These are phyloP conservation scores for Pharus latifolius DNA, from an alignment of 176 grass and related monocot species.

Conservation along the genomic window DNA sequence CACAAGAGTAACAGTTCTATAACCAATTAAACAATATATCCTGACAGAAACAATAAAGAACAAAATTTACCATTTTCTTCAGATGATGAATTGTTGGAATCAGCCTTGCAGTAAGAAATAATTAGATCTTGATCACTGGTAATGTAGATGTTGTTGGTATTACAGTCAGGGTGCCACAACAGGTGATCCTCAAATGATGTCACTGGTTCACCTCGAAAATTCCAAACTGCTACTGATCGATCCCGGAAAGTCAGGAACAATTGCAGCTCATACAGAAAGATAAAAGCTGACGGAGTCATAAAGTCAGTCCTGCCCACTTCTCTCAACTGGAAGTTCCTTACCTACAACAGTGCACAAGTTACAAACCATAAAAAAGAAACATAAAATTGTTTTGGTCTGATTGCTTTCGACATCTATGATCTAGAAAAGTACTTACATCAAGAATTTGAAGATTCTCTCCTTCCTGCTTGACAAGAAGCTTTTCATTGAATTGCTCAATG, in stretches of 20 bases:
- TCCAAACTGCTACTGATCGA: slow-evolving; percentile 80
- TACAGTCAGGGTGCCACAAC: slow-evolving; percentile 91
- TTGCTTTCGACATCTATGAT: neutral
- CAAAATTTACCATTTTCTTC: slow-evolving; percentile 44
- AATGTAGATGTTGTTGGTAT: slow-evolving; percentile 94
- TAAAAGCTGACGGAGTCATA: slow-evolving; percentile 89
- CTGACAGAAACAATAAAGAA: neutral
- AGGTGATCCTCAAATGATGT: slow-evolving; percentile 93
- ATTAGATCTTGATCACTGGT: slow-evolving; percentile 91
- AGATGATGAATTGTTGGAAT: slow-evolving; percentile 53
- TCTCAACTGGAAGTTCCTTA: slow-evolving; percentile 62
- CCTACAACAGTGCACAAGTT: slow-evolving; percentile 29
- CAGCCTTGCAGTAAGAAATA: slow-evolving; percentile 90
- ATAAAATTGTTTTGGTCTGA: neutral
- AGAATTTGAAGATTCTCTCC: slow-evolving; percentile 94
- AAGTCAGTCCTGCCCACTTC: slow-evolving; percentile 87
- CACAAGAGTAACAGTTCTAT: neutral
- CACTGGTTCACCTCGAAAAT: slow-evolving; percentile 84
- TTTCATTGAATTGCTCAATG: slow-evolving; percentile 91
- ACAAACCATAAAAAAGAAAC: neutral
- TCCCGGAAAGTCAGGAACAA: slow-evolving; percentile 76
- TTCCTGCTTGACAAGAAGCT: slow-evolving; percentile 90
- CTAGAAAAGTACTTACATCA: slow-evolving; percentile 40
- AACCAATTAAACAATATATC: neutral
- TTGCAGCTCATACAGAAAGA: slow-evolving; percentile 85